Evolutionary conservation across 2,329 filamentous ascomycete genomes (phyloP), one percentile per base, ranked within the genome.

Genomic region (Apiospora sp.): DNA sequence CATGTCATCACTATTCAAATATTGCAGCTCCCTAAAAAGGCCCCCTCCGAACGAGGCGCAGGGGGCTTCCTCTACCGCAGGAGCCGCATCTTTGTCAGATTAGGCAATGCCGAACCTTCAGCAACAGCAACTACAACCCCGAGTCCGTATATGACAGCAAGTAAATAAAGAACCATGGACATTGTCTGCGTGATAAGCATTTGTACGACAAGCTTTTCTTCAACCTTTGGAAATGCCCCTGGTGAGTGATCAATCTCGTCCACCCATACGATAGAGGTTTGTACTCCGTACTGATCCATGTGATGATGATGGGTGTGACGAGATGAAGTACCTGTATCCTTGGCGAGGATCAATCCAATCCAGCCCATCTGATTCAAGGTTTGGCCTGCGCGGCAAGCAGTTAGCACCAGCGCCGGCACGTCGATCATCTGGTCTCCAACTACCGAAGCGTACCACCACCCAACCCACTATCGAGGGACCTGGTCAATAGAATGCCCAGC

Each of bases 341-440:
- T 41, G 58, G 58, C 58, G 58, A 41, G 34, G 58, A 41, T 61
- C 16, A 12, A 34, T 10, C 54, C 27, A 48, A 48, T 16, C 27
- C 51, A 58, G 34, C 19, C n/a, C 54, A 34, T 58, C 54, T 34
- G 27, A 58, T 58, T 34, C 54, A 58, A 58, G 34, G 58, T n/a
- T 41, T 41, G 34, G 58, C 58, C 34, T 64, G 58, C 58, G 34
- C 58, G 30, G 58, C 58, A 41, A 41, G 34, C 58, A n/a, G 13
- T 34, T 19, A 64, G 34, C 58, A 22, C 58, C 58, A 30, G 58
- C 58, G 49, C 49, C 49, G 49, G 49, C 49, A 49, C 46, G 58
- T 64, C 58, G 58, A 64, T 64, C 58, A 64, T 64, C 58, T 64
- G 58, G 30, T 22, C 58, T 41, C 58, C 58, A 64, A 64, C 58